A percentile compares a stretch with the other conserved stretches of the same genome.
phyloP scores from a whole-genome alignment of 768 basidiomycete genomes.

The Hemileccinum impolitum region DNA sequence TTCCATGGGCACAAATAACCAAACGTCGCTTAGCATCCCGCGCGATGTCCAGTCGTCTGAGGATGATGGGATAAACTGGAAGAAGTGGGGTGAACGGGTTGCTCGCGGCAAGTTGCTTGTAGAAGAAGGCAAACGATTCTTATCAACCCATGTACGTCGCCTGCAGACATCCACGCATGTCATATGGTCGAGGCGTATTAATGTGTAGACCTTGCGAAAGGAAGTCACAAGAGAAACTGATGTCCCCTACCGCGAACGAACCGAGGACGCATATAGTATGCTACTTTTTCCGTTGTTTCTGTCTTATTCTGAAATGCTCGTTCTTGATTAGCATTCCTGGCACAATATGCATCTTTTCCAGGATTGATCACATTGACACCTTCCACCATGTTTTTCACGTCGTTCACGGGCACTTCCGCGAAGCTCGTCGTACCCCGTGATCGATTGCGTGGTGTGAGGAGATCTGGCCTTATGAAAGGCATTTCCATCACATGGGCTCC shows the following conservation, averaged over 20 bases:
- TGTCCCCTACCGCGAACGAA: not conserved
- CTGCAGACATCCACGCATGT: constrained; percentile 11
- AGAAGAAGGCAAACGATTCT: constrained; percentile 39
- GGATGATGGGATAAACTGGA: constrained; percentile 43
- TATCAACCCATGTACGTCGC: constrained; percentile 35
- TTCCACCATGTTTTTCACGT: constrained; percentile 50
- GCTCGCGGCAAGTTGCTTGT: constrained; percentile 44
- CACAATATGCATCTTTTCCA: constrained; percentile 50
- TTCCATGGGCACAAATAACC: constrained; percentile 9
- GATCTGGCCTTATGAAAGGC: constrained; percentile 51
- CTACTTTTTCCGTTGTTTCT: not conserved
- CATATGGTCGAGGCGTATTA: not conserved
- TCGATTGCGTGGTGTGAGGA: constrained; percentile 55
- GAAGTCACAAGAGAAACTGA: not conserved
- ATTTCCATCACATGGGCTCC: constrained; percentile 46
- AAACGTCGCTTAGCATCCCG: not conserved
- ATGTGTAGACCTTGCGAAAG: constrained; percentile 12
- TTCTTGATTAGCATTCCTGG: constrained; percentile 50
- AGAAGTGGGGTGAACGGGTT: constrained; percentile 51
- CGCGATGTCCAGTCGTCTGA: constrained; percentile 2
- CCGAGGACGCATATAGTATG: constrained; percentile 36
- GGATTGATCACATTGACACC: constrained; percentile 59
- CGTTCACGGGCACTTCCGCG: constrained; percentile 44
- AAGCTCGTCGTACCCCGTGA: constrained; percentile 45
- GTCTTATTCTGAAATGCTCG: not conserved